Evolutionary conservation across 176 grass and related monocot genomes (phyloP).

Genomic region (Ampelocalamus luodianensis): DNA sequence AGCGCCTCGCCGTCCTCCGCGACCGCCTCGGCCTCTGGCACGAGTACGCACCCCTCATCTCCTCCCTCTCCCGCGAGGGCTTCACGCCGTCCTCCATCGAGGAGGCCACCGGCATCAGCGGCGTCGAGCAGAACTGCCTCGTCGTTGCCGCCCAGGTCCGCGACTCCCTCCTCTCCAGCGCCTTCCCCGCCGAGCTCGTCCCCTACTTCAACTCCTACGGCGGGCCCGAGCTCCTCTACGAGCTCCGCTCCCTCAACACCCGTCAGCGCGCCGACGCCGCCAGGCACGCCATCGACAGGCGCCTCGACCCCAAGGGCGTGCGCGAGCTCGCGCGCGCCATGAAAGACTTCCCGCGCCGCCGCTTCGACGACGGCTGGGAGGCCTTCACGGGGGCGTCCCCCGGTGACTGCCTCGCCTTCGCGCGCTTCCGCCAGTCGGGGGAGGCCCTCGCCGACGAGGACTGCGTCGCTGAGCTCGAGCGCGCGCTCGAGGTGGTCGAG

Average conservation of each 20-base stretch:
- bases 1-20: constrained; percentile 73
- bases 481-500: constrained; percentile 58
- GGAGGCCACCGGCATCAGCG: constrained; percentile 70
- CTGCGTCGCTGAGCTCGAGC: constrained; percentile 55
- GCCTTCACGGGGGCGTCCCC: constrained; percentile 55
- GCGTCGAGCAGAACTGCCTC: constrained; percentile 84
- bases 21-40: constrained; percentile 72
- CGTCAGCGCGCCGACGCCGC: constrained; percentile 61
- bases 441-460: constrained; percentile 54
- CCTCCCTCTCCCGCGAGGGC: constrained; percentile 63
- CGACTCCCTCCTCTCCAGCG: constrained; percentile 57
- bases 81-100: constrained; percentile 86
- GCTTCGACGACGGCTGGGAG: constrained; percentile 62
- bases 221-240: constrained; percentile 77
- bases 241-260: constrained; percentile 74
- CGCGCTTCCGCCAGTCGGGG: constrained; percentile 64
- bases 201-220: constrained; percentile 65
- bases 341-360: constrained; percentile 70
- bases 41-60: constrained; percentile 83
- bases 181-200: constrained; percentile 54
- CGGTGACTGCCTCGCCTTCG: constrained; percentile 83
- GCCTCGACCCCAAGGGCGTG: constrained; percentile 60
- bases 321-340: constrained; percentile 68
- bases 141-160: constrained; percentile 73
- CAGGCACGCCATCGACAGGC: constrained; percentile 41